Percentiles rank a stretch among this genome's conserved stretches.
Conservation (phyloP, 768 basidiomycete genomes). For the Rhodotorula sphaerocarpa region DNA sequence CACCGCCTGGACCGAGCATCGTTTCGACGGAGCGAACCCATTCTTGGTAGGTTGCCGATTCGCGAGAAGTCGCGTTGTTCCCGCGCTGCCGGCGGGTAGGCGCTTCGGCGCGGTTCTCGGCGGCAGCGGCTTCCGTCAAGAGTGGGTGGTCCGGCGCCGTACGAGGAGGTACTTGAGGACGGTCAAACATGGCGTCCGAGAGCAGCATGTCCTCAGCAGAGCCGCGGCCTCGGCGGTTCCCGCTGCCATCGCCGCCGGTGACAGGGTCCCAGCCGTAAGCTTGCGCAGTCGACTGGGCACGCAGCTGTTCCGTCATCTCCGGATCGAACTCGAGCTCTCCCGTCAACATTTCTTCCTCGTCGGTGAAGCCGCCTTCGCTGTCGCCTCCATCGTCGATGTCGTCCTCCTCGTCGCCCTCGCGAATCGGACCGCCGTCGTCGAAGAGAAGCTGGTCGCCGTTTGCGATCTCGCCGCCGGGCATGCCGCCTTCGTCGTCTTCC, state of each 20-base stretch:
- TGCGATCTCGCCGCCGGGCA: conserved; percentile 52
- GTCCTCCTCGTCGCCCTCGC: conserved; percentile 40
- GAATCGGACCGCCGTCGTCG: conserved; percentile 41
- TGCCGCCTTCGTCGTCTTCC: conserved; percentile 49
- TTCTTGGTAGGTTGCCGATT: conserved; percentile 48
- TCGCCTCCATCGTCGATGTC: conserved; percentile 42
- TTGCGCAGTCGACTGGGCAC: conserved; percentile 23
- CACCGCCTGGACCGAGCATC: conserved; percentile 69
- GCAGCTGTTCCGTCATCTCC: conserved; percentile 32
- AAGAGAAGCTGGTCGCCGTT: conserved; percentile 50
- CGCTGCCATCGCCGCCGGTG: conserved; percentile 26
- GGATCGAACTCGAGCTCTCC: conserved; percentile 36
- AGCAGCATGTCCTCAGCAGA: conserved; percentile 32
- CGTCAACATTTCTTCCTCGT: conserved; percentile 27
- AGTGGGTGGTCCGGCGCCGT: conserved; percentile 64
- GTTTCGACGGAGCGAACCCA: conserved; percentile 54
- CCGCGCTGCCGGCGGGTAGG: conserved; percentile 48
- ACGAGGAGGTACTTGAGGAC: conserved; percentile 12
- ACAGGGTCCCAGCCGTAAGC: conserved; percentile 34
- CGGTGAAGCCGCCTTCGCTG: conserved; percentile 38
- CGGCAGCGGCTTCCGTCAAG: conserved; percentile 53
- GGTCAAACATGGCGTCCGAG: conserved; percentile 41
- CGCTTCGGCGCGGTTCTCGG: conserved; percentile 40
- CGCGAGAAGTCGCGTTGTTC: conserved; percentile 40
- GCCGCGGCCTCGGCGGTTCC: conserved; percentile 22